A percentile compares a stretch with the other conserved stretches of the same genome.
phyloP scores from a whole-genome alignment of 176 grass and related monocot genomes.

The Avena sativa region DNA sequence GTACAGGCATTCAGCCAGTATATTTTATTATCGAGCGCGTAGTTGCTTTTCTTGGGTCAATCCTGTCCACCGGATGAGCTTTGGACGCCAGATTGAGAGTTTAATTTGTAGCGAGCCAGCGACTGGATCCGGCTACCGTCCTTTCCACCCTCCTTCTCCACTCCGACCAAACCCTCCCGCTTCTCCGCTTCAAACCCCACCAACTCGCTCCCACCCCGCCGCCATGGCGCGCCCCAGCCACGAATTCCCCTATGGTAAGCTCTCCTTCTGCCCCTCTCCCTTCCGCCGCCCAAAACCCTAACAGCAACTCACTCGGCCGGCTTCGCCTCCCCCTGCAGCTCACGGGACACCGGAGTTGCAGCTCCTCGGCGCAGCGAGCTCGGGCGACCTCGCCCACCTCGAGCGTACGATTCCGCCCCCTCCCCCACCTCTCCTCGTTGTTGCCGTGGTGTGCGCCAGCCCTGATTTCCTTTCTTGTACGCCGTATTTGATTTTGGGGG shows the following conservation, averaged over 20 bases:
- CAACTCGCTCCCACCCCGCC: not conserved
- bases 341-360: not conserved
- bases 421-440: not conserved
- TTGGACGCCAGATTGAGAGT: no score
- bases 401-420: not conserved
- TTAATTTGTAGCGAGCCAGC: no score
- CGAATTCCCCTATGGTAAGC: not conserved
- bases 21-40: no score
- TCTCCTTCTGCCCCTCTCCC: not conserved
- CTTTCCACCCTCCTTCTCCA: not conserved
- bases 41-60: no score
- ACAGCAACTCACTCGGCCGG: not conserved
- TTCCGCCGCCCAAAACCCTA: not conserved
- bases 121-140: not conserved
- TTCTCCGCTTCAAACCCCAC: not conserved
- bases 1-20: no score
- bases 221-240: not conserved
- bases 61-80: no score
- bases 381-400: not conserved
- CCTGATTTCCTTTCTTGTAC: not conserved
- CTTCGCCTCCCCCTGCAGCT: not conserved
- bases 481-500: not conserved
- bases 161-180: slow-evolving; percentile 13
- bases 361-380: not conserved
- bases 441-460: not conserved